phyloP scores from a whole-genome alignment of 176 grass and related monocot species.

The Elymus sibiricus region DNA sequence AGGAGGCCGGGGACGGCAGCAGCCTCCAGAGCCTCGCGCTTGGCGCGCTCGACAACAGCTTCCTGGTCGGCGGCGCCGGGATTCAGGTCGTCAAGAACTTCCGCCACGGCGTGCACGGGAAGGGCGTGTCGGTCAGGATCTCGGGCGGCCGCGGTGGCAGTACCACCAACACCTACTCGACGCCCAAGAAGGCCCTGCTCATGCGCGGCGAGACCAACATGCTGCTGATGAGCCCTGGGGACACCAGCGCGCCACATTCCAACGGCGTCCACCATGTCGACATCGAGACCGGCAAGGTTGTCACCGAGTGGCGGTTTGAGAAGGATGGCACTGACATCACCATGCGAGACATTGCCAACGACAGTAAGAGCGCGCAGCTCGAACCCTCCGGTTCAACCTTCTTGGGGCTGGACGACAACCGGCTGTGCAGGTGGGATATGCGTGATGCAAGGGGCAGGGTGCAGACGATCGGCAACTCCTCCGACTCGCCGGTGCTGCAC shows the following conservation, averaged over 20 bases:
- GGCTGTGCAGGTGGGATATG: slow-evolving; percentile 95
- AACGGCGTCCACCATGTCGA: slow-evolving; percentile 66
- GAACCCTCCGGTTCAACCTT: slow-evolving; percentile 80
- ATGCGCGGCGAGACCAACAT: slow-evolving; percentile 79
- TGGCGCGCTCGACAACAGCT: slow-evolving; percentile 81
- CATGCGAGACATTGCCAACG: slow-evolving; percentile 82
- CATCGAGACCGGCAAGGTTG: slow-evolving; percentile 77
- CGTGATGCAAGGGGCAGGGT: slow-evolving; percentile 65
- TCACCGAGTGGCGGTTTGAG: slow-evolving; percentile 77
- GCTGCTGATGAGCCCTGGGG: slow-evolving; percentile 79
- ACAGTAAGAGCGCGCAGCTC: slow-evolving; percentile 73
- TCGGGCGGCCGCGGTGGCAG: neutral
- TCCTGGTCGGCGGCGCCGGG: slow-evolving; percentile 56
- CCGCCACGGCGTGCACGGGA: slow-evolving; percentile 76
- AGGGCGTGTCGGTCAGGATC: slow-evolving; percentile 65
- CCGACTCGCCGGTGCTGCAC: slow-evolving; percentile 57
- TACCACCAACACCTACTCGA: slow-evolving; percentile 15
- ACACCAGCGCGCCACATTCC: slow-evolving; percentile 27
- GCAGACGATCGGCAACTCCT: slow-evolving; percentile 62
- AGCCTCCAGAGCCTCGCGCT: slow-evolving; percentile 85
- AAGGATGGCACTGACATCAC: slow-evolving; percentile 79
- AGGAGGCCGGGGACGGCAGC: slow-evolving; percentile 40
- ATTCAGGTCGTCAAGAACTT: slow-evolving; percentile 93
- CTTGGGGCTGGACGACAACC: slow-evolving; percentile 77
- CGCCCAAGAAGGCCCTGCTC: slow-evolving; percentile 63